phyloP scores from a whole-genome alignment of 257 asterid genomes.

The Scutellaria barbata region DNA sequence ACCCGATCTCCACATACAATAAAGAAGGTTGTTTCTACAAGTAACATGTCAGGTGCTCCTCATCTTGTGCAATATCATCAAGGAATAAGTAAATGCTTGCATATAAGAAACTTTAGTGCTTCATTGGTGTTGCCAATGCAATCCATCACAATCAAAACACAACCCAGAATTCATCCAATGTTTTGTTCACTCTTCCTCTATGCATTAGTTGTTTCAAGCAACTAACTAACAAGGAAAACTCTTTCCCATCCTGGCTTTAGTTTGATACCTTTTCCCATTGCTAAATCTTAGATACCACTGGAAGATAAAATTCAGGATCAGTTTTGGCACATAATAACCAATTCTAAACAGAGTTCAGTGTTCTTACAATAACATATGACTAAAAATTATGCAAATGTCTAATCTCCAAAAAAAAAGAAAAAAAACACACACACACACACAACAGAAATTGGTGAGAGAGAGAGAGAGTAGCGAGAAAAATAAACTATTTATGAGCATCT shows the following conservation, averaged over 20 bases:
- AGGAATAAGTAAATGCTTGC: conserved; percentile 32
- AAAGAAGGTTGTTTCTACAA: conserved; percentile 25
- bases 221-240: conserved; percentile 34
- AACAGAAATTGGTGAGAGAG: neutral
- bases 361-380: neutral
- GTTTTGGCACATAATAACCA: neutral
- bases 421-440: too few species aligned
- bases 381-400: neutral
- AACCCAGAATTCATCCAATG: conserved; percentile 17
- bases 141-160: conserved; percentile 31
- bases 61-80: conserved; percentile 28
- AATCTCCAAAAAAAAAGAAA: neutral
- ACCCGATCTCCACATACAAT: conserved; percentile 19
- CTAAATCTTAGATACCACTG: conserved; percentile 28
- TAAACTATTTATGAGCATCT: neutral
- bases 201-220: conserved; percentile 38
- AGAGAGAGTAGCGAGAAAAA: neutral
- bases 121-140: neutral
- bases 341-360: neutral
- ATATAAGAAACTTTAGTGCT: conserved; percentile 20
- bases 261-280: conserved; percentile 5
- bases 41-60: conserved; percentile 24
- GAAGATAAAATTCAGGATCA: conserved; percentile 18
- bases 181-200: conserved; percentile 37
- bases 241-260: conserved; percentile 31